Evolutionary conservation across 2,329 filamentous ascomycete species (phyloP).

Genomic region (Arthrobotrys sinensis): DNA sequence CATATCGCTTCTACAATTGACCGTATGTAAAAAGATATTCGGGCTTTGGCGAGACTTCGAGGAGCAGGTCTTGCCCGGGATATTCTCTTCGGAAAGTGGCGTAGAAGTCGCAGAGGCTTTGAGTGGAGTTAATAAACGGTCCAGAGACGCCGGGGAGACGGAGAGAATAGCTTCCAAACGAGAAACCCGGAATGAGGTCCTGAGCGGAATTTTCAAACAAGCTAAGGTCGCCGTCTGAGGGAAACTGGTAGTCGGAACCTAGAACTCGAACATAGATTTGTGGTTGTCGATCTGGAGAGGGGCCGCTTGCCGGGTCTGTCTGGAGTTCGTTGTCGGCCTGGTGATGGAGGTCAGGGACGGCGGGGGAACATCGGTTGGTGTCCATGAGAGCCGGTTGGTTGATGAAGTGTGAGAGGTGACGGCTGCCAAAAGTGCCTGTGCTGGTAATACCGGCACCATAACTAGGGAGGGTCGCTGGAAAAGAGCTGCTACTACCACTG

Average conservation of each 20-base stretch:
- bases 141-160: too few species aligned
- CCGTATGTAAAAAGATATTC: too few species aligned
- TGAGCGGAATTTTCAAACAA: too few species aligned
- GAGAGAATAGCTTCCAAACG: background rate
- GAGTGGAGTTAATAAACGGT: too few species aligned
- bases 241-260: background rate
- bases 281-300: slow-evolving; percentile 14
- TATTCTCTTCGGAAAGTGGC: too few species aligned
- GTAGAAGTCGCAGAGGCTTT: too few species aligned
- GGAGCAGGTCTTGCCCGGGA: too few species aligned
- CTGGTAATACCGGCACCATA: background rate
- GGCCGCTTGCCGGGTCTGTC: slow-evolving; percentile 12
- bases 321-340: slow-evolving; percentile 32
- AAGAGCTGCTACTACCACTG: background rate
- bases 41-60: too few species aligned
- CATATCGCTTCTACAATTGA: too few species aligned
- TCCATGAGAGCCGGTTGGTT: slow-evolving; percentile 4
- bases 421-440: background rate
- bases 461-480: background rate
- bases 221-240: too few species aligned
- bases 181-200: background rate
- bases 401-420: too few species aligned
- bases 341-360: slow-evolving; percentile 16
- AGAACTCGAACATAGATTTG: background rate
- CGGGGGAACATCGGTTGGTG: background rate